Base-by-base conservation (phyloP, 2,329 filamentous ascomycete species). In the Colletotrichum nymphaeae region DNA sequence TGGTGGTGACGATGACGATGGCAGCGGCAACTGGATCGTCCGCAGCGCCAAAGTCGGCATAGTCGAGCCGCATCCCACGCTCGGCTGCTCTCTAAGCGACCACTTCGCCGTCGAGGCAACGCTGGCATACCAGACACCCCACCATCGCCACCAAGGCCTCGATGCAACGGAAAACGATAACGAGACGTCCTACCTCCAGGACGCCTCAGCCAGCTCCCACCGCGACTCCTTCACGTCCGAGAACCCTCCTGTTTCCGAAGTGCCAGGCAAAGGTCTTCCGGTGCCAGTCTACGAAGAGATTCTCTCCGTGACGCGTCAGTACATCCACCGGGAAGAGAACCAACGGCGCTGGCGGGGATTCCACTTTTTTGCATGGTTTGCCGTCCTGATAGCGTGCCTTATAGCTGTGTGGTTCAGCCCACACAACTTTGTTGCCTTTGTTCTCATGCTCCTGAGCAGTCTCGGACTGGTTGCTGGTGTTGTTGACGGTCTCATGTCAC, bases 81-180 rank as follows among this genome's bases (percentile, higher is more conserved):
- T 98, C 1, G 88, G 91, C 75, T 98, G 95, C 84, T 97, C 95
- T 1, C 87, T 98, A 30, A 98, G 95, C 77, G 96, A 99, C 80
- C 97, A 98, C 81, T 98, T 98, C 81, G 95, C 94, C 26, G 93
- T 98, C 66, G 93, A 96, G 80, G 92, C 94, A 6, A 95, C 94
- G 0, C 87, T 98, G 11, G 83, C 85, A 5, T 87, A 89, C 14
- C 84, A 88, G 76, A 80, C 80, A 1, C 78, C 82, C 35, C 63
- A 68, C 26, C 57, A 73, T 32, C 37, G 66, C 37, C 62, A 72
- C 46, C 37, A 66, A 22, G 42, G 42, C 42, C 52, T 66, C 63
- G 67, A 53, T 2, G 22, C 35, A 26, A n/a, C 11, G 19, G 62
- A 14, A 22, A 24, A 64, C n/a, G 76, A 73, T 64, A 77, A 79